Base-by-base conservation (phyloP, 768 basidiomycete genomes). In the Mycena galericulata region DNA sequence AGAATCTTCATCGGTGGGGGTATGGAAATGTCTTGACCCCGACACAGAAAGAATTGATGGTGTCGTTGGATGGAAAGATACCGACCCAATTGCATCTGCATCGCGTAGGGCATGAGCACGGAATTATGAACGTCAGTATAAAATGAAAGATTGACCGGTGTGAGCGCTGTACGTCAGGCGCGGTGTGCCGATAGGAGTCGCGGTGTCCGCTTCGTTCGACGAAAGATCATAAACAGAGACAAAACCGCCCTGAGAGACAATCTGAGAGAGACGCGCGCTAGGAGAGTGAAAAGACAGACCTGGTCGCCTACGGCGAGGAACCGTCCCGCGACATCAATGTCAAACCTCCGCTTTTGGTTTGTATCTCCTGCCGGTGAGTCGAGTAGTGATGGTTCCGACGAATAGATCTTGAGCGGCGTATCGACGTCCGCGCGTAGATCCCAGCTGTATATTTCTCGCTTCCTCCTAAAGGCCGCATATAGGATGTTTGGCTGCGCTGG, bases 271-370 rank as follows among this genome's bases (percentile, higher is more conserved):
- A 53, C n/a, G 55, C 40, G n/a, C 15, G 15, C 14, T 2, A 32
- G 12, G 2, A 26, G 65, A 47, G 53, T 54, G 18, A 32, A 26
- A 15, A 24, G 36, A 79, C 88, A 43, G 57, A 91, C 94, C 83
- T 91, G 87, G 76, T 90, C 89, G 1, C 95, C 95, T 2, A 86
- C 79, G 27, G 84, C 85, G 40, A 97, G 72, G 79, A 86, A 89
- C 50, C 80, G 82, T 1, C 96, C 95, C 41, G 84, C 81, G 14
- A 84, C 60, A 74, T 97, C 94, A 0, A 97, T 75, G 71, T 94
- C 94, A 73, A 97, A 97, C n/a, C 80, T 77, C 27, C 90, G 80
- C 69, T 88, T 88, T 77, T 98, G 97, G 75, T 97, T 96, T 24
- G 92, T 92, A 53, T 29, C 34, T 30, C 36, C 29, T 12, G n/a